These are phyloP conservation scores for Yamadazyma taylorii DNA, from an alignment of 1,139 yeast species.

Conservation along the genomic window DNA sequence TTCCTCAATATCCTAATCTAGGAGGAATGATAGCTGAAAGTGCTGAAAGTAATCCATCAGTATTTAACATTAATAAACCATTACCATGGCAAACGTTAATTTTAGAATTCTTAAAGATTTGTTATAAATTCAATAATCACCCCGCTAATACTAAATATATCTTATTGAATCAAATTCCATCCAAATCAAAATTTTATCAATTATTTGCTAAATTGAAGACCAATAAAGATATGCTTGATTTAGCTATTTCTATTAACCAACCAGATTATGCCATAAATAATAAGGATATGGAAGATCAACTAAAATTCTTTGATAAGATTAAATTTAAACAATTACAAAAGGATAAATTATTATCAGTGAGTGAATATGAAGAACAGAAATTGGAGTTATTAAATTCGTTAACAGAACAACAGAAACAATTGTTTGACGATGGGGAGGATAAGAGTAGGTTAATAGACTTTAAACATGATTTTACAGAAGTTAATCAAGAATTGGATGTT, in stretches of 20 bases:
- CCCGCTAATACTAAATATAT: slow-evolving; percentile 78
- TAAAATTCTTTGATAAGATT: slow-evolving; percentile 26
- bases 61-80: slow-evolving; percentile 51
- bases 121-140: slow-evolving; percentile 58
- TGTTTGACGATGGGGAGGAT: background rate
- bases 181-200: slow-evolving; percentile 64
- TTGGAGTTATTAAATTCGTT: slow-evolving; percentile 3
- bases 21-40: slow-evolving; percentile 95
- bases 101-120: slow-evolving; percentile 55
- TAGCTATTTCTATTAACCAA: slow-evolving; percentile 16
- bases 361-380: slow-evolving; percentile 20
- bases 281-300: slow-evolving; percentile 27
- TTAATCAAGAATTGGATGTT: background rate
- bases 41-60: slow-evolving; percentile 85
- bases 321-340: slow-evolving; percentile 36
- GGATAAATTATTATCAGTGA: slow-evolving; percentile 23
- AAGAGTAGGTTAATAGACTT: slow-evolving; percentile 3
- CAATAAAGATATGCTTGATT: slow-evolving; percentile 46
- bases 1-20: slow-evolving; percentile 40
- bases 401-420: background rate
- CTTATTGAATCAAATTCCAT: slow-evolving; percentile 75
- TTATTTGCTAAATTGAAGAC: slow-evolving; percentile 57
- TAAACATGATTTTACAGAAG: slow-evolving; percentile 3
- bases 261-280: slow-evolving; percentile 15
- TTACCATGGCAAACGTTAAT: slow-evolving; percentile 54